A percentile compares a stretch with the other conserved stretches of the same genome.
These are phyloP conservation scores for Discostella stelligeroides DNA, from an alignment of 108 stramenopile genomes.

Conservation along the genomic window DNA sequence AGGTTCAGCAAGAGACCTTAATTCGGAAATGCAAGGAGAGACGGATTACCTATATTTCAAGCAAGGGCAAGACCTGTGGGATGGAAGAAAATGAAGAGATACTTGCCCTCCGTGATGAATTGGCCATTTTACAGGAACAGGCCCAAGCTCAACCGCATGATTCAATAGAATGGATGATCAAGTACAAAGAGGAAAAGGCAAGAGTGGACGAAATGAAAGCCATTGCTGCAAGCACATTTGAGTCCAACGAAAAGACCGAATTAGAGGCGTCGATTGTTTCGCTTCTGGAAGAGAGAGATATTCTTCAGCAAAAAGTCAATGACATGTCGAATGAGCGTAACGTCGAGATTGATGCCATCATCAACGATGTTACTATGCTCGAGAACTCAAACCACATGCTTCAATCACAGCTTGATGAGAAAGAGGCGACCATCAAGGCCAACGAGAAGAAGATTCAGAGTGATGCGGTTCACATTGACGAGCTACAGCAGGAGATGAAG, in stretches of 20 bases:
- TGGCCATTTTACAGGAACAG: constrained; percentile 30
- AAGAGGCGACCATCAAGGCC: constrained; percentile 25
- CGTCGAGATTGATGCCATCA: constrained; percentile 23
- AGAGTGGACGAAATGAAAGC: constrained; percentile 31
- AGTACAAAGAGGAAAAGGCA: constrained; percentile 40
- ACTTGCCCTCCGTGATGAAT: constrained; percentile 24
- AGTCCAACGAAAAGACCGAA: constrained; percentile 33
- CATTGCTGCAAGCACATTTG: constrained; percentile 6
- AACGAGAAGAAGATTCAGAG: constrained; percentile 45
- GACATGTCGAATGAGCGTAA: constrained; percentile 28
- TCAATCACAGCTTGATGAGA: constrained; percentile 53
- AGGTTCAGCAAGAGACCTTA: constrained; percentile 52
- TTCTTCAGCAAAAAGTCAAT: constrained; percentile 50
- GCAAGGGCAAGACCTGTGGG: constrained; percentile 6
- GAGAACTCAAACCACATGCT: constrained; percentile 52
- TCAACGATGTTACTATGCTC: constrained; percentile 28
- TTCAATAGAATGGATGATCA: constrained; percentile 44
- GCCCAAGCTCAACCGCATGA: constrained; percentile 22
- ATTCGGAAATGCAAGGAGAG: constrained; percentile 53
- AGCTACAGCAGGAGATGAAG: constrained; percentile 58
- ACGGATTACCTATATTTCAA: constrained; percentile 31
- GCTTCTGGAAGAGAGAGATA: constrained; percentile 56
- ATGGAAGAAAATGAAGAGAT: constrained; percentile 20
- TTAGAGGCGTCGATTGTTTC: constrained; percentile 38
- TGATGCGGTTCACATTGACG: constrained; percentile 48